These are phyloP conservation scores for Arthrobotrys entomopaga DNA, from an alignment of 2,329 filamentous ascomycete species.

Conservation along the genomic window DNA sequence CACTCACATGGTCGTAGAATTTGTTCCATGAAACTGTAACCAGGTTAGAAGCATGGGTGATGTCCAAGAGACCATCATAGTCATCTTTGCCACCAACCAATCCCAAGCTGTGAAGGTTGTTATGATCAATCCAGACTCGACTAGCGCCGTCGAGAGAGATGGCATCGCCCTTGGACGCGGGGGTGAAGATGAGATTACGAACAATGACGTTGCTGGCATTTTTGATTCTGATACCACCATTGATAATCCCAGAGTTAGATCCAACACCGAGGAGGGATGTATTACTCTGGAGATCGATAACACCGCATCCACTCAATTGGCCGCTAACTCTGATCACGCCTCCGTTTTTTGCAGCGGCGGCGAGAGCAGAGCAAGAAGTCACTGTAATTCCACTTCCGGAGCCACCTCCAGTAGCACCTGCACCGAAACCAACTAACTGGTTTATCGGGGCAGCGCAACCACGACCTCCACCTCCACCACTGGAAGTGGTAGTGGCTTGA, in stretches of 20 bases:
- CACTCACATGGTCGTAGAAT: slow-evolving; percentile 63
- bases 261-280: slow-evolving; percentile 68
- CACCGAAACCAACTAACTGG: slow-evolving; percentile 61
- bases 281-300: slow-evolving; percentile 65
- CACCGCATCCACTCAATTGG: slow-evolving; percentile 63
- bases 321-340: slow-evolving; percentile 66
- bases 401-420: slow-evolving; percentile 65
- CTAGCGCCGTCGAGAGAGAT: slow-evolving; percentile 65
- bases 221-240: slow-evolving; percentile 66
- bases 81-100: slow-evolving; percentile 63
- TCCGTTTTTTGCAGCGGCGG: slow-evolving; percentile 61
- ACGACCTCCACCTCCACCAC: slow-evolving; percentile 15
- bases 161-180: slow-evolving; percentile 66
- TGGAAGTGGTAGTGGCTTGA: slow-evolving; percentile 3
- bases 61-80: slow-evolving; percentile 65
- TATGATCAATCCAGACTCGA: slow-evolving; percentile 67
- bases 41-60: slow-evolving; percentile 64
- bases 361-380: slow-evolving; percentile 63
- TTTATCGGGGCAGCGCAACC: slow-evolving; percentile 55
- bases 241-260: slow-evolving; percentile 63
- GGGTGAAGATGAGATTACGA: slow-evolving; percentile 69
- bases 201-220: slow-evolving; percentile 68
- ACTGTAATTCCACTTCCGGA: slow-evolving; percentile 65
- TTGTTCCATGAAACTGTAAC: slow-evolving; percentile 63
- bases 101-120: slow-evolving; percentile 62